Evolutionary conservation across 352 stramenopile genomes (phyloP), one percentile per base, ranked within the genome.

Genomic region (Pythium dissimile): DNA sequence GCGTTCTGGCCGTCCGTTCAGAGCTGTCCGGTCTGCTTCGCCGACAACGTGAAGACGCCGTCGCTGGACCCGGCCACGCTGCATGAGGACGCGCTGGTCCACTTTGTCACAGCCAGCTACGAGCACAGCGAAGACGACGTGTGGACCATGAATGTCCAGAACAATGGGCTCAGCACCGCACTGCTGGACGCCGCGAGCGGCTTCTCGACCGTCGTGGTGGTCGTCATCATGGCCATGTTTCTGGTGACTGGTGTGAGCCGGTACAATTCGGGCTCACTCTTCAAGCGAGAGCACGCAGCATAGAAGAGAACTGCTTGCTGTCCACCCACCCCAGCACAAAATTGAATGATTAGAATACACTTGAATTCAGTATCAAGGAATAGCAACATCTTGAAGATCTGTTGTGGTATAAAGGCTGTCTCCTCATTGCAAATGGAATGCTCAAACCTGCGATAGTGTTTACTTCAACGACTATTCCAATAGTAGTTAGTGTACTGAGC

Each of bases 21-120:
- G 28, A 61, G 64, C 13, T 92, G 82, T 46, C 74, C 70, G 7
- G 42, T 82, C 12, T 89, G 82, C 62, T 92, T 86, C 56, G 69
- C 79, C 2, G 70, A 81, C 37, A 69, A 77, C 46, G 66, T 81
- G 6, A 57, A 72, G 20, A 62, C 62, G 2, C 64, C 73, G 20
- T 78, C 81, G 27, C 58, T 91, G 41, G 73, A 89, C 47, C 67
- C 72, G 1, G 54, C 62, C 2, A 55, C 32, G 20, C 67, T 91
- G 23, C 64, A 73, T 38, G 69, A 84, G 44, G 64, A 88, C 16
- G 66, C 78, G 12, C 80, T 91, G 49, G 60, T 75, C 3, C 69
- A 71, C 39, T 91, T 74, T 39, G 63, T 89, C 24, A 69, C 55
- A 30, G 82, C 63, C 27, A 71, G 80, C 3, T 91, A 88, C 58